These are phyloP conservation scores for Termitomyces sp. DNA, from an alignment of 768 basidiomycete species.

Conservation along the genomic window DNA sequence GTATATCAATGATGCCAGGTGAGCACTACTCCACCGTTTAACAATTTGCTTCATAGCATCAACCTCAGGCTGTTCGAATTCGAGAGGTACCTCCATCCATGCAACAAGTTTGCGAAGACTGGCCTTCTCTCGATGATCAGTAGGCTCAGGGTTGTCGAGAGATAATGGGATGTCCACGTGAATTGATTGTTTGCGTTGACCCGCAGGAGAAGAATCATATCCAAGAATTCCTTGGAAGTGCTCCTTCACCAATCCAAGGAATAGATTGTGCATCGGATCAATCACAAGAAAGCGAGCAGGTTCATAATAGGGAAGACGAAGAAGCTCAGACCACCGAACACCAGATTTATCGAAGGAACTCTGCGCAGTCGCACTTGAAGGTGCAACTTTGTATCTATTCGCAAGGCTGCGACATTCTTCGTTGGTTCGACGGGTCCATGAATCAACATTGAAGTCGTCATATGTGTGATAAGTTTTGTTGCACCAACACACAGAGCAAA, in stretches of 20 bases:
- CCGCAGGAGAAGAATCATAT: background rate
- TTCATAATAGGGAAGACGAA: slow-evolving; percentile 28
- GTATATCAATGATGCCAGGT: background rate
- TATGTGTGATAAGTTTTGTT: no score
- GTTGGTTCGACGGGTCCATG: slow-evolving; percentile 13
- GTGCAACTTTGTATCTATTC: slow-evolving; percentile 15
- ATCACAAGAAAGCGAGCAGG: slow-evolving; percentile 20
- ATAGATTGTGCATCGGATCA: slow-evolving; percentile 29
- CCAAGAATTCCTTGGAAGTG: slow-evolving; percentile 22
- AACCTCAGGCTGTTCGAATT: background rate
- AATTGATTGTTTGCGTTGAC: background rate
- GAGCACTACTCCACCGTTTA: background rate
- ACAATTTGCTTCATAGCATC: background rate
- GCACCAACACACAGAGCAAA: no score
- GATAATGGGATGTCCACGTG: background rate
- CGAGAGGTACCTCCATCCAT: background rate
- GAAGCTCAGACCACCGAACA: slow-evolving; percentile 28
- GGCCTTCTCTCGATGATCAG: background rate
- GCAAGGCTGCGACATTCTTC: slow-evolving; percentile 1
- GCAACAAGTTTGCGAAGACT: background rate
- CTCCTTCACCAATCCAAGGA: slow-evolving; percentile 20
- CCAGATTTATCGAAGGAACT: slow-evolving; percentile 19
- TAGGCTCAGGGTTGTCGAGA: no score
- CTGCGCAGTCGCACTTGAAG: slow-evolving; percentile 9
- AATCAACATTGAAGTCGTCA: background rate